Percentiles rank a stretch among this genome's conserved stretches.
Evolutionary conservation across 2,329 filamentous ascomycete genomes (phyloP).

Genomic region (Triangularia setosa): DNA sequence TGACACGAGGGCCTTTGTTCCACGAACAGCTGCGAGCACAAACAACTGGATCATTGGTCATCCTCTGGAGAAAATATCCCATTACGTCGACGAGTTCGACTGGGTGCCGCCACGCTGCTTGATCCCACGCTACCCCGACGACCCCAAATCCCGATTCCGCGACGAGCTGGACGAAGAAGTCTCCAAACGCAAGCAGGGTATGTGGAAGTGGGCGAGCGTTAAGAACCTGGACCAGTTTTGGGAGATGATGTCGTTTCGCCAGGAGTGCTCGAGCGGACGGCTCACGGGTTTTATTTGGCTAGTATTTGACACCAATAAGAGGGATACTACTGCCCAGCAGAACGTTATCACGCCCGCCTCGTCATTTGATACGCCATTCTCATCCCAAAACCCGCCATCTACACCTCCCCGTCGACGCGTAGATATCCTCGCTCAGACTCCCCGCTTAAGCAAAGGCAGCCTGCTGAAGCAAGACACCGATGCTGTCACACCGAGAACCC

Average conservation of each 20-base stretch:
- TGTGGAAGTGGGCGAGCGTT: constrained; percentile 77
- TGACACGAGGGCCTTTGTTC: constrained; percentile 77
- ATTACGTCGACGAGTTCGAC: constrained; percentile 56
- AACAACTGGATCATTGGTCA: constrained; percentile 66
- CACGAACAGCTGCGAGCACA: constrained; percentile 48
- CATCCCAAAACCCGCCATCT: constrained; percentile 17
- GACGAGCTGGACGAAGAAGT: constrained; percentile 85
- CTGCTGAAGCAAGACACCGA: constrained; percentile 20
- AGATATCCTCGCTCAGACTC: constrained; percentile 19
- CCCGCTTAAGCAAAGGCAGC: constrained; percentile 22
- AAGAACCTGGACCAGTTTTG: constrained; percentile 87
- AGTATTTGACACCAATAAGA: constrained; percentile 61
- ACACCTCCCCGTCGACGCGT: constrained; percentile 34
- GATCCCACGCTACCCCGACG: constrained; percentile 88
- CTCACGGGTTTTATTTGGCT: constrained; percentile 95
- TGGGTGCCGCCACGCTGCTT: constrained; percentile 74
- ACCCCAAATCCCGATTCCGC: constrained; percentile 87
- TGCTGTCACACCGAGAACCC: constrained; percentile 11
- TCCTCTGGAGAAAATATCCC: constrained; percentile 62
- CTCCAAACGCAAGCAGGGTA: constrained; percentile 53
- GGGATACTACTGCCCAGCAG: background rate
- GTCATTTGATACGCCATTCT: constrained; percentile 26
- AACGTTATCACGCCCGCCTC: constrained; percentile 27
- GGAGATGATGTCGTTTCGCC: constrained; percentile 96
- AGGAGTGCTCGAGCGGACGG: constrained; percentile 90